Evolutionary conservation across 2,329 filamentous ascomycete genomes (phyloP).

Genomic region (Apiospora sp.): DNA sequence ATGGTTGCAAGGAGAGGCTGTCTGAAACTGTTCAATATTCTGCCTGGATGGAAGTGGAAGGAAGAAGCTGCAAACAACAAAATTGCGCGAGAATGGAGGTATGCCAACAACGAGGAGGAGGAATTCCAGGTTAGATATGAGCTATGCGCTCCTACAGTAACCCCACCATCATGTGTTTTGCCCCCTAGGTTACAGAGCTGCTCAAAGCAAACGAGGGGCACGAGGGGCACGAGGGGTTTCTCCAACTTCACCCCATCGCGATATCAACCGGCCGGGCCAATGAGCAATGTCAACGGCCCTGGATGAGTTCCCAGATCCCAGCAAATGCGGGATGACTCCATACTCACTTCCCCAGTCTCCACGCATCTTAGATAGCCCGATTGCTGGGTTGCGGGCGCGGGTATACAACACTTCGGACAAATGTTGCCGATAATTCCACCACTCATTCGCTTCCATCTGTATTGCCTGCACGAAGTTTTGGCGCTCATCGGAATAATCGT

Average conservation of each 20-base stretch:
- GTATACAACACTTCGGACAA: conserved; percentile 29
- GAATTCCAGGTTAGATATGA: background rate
- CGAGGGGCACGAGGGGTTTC: conserved; percentile 15
- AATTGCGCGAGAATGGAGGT: background rate
- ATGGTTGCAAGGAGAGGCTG: conserved; percentile 39
- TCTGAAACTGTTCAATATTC: background rate
- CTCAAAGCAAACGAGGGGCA: conserved; percentile 3
- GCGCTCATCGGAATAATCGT: background rate
- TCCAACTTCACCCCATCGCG: conserved; percentile 10
- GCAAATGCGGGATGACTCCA: conserved; percentile 12
- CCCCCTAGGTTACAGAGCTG: background rate
- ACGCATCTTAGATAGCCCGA: conserved; percentile 10
- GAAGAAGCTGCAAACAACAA: background rate
- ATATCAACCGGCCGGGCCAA: conserved; percentile 22
- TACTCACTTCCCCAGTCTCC: conserved; percentile 9
- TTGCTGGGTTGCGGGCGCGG: background rate
- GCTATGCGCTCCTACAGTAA: background rate
- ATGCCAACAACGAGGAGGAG: background rate
- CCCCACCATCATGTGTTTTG: conserved; percentile 11
- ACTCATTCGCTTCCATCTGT: conserved; percentile 36
- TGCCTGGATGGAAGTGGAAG: background rate
- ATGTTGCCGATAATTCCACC: conserved; percentile 46
- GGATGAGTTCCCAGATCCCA: background rate
- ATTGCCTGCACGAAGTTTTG: background rate
- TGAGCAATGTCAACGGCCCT: conserved; percentile 12